A percentile compares a stretch with the other conserved stretches of the same genome.
Evolutionary conservation across 2,329 filamentous ascomycete species (phyloP).

Genomic region (Sporothrix sp.): DNA sequence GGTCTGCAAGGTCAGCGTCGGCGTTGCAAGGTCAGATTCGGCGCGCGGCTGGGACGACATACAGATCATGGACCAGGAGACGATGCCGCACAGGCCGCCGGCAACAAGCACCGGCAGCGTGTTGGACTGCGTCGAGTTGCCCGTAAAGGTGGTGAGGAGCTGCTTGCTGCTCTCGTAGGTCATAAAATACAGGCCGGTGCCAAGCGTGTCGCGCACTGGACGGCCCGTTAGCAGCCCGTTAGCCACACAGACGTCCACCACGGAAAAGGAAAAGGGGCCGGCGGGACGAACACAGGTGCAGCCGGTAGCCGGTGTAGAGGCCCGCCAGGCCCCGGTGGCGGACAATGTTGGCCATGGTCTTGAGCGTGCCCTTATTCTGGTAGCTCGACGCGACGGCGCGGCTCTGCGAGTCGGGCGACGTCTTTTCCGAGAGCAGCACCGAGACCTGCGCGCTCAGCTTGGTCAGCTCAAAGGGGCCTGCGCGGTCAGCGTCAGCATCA

Average conservation of each 20-base stretch:
- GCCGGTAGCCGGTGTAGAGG: slow-evolving; percentile 69
- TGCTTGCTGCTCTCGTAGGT: slow-evolving; percentile 85
- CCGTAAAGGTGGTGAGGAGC: slow-evolving; percentile 62
- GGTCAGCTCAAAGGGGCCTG: slow-evolving; percentile 77
- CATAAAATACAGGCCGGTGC: slow-evolving; percentile 79
- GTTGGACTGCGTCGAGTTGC: slow-evolving; percentile 64
- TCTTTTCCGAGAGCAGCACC: slow-evolving; percentile 58
- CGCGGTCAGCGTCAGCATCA: no score
- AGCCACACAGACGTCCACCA: no score
- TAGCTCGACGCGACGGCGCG: slow-evolving; percentile 58
- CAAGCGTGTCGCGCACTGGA: slow-evolving; percentile 69
- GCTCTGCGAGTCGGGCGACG: slow-evolving; percentile 37
- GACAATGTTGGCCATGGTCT: slow-evolving; percentile 67
- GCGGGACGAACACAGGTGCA: slow-evolving; percentile 69
- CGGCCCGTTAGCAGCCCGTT: no score
- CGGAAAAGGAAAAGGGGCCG: no score
- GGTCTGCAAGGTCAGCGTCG: slow-evolving; percentile 30
- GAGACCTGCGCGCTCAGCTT: slow-evolving; percentile 82
- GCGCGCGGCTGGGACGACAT: slow-evolving; percentile 25
- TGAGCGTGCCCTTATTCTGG: slow-evolving; percentile 66
- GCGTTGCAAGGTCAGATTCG: slow-evolving; percentile 24
- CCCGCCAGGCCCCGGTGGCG: slow-evolving; percentile 63
- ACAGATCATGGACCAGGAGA: slow-evolving; percentile 73
- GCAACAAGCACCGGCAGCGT: slow-evolving; percentile 70
- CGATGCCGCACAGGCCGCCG: slow-evolving; percentile 71